Percentiles rank a stretch among this genome's conserved stretches.
phyloP scores from a whole-genome alignment of 805 yeast genomes.

The Nakazawaea siamensis region DNA sequence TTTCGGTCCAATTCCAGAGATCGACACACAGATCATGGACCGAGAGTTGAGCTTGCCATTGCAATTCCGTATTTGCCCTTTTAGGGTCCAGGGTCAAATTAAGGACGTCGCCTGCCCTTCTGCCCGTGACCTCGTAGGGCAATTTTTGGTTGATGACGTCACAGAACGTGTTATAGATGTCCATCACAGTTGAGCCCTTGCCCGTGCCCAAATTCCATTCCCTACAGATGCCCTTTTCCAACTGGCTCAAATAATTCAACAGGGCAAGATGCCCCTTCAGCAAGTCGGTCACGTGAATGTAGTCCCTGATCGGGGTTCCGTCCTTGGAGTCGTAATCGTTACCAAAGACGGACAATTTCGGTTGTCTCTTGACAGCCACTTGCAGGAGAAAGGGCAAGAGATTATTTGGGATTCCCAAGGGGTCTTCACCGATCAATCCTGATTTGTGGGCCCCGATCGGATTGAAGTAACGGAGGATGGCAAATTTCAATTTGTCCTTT shows the following conservation, averaged over 20 bases:
- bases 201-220: slow-evolving; percentile 87
- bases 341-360: slow-evolving; percentile 62
- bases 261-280: slow-evolving; percentile 76
- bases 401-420: slow-evolving; percentile 70
- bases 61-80: slow-evolving; percentile 57
- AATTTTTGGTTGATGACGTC: slow-evolving; percentile 55
- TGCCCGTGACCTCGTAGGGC: slow-evolving; percentile 55
- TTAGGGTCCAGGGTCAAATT: slow-evolving; percentile 65
- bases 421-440: slow-evolving; percentile 76
- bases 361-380: slow-evolving; percentile 67
- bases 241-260: slow-evolving; percentile 38
- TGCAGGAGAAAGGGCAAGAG: slow-evolving; percentile 69
- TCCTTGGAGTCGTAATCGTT: slow-evolving; percentile 63
- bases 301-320: slow-evolving; percentile 79
- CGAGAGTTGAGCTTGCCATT: slow-evolving; percentile 51
- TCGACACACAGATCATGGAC: slow-evolving; percentile 62
- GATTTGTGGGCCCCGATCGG: slow-evolving; percentile 86
- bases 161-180: slow-evolving; percentile 57
- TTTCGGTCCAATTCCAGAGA: slow-evolving; percentile 70
- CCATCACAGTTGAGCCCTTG: slow-evolving; percentile 69
- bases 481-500: slow-evolving; percentile 40
- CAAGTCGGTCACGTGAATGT: slow-evolving; percentile 73
- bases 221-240: slow-evolving; percentile 43
- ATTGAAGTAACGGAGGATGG: slow-evolving; percentile 70
- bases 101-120: slow-evolving; percentile 73